Conservation (phyloP, 805 yeast species). For the Lipomyces orientalis region DNA sequence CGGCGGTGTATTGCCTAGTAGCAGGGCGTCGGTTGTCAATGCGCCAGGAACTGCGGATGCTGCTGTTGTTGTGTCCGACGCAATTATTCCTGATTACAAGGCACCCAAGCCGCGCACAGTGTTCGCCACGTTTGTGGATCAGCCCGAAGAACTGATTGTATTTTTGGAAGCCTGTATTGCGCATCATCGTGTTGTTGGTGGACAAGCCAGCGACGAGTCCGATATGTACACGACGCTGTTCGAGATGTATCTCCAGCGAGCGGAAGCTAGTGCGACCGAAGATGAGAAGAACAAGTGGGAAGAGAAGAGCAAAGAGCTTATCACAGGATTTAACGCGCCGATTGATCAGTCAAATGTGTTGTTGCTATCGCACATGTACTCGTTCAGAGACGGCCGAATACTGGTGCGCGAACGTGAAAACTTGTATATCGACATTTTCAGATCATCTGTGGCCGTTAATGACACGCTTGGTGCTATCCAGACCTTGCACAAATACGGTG, state of each 20-base stretch:
- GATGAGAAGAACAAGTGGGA: slow-evolving; percentile 62
- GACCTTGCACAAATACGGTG: slow-evolving; percentile 65
- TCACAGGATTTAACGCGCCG: slow-evolving; percentile 54
- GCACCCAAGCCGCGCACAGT: slow-evolving; percentile 91
- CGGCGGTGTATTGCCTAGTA: slow-evolving; percentile 14
- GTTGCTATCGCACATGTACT: slow-evolving; percentile 59
- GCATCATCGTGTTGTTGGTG: slow-evolving; percentile 56
- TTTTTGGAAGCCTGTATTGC: slow-evolving; percentile 77
- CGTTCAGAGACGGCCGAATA: slow-evolving; percentile 43
- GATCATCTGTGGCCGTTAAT: slow-evolving; percentile 64
- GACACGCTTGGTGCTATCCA: slow-evolving; percentile 63
- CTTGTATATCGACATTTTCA: slow-evolving; percentile 66
- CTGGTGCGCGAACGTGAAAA: slow-evolving; percentile 46
- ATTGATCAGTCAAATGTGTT: slow-evolving; percentile 63
- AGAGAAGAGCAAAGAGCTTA: slow-evolving; percentile 62
- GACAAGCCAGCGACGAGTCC: slow-evolving; percentile 67
- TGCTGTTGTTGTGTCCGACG: not conserved
- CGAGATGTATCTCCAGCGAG: slow-evolving; percentile 76
- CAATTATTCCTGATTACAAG: slow-evolving; percentile 59
- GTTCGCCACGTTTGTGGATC: slow-evolving; percentile 83
- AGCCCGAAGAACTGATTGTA: slow-evolving; percentile 86
- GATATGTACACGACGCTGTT: slow-evolving; percentile 78
- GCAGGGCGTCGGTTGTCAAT: slow-evolving; percentile 9
- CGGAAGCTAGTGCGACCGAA: slow-evolving; percentile 49
- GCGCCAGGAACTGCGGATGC: slow-evolving; percentile 4